Evolutionary conservation across 1,284 basidiomycete species (phyloP), one percentile per base, ranked within the genome.

Genomic region (Ganoderma sinense): DNA sequence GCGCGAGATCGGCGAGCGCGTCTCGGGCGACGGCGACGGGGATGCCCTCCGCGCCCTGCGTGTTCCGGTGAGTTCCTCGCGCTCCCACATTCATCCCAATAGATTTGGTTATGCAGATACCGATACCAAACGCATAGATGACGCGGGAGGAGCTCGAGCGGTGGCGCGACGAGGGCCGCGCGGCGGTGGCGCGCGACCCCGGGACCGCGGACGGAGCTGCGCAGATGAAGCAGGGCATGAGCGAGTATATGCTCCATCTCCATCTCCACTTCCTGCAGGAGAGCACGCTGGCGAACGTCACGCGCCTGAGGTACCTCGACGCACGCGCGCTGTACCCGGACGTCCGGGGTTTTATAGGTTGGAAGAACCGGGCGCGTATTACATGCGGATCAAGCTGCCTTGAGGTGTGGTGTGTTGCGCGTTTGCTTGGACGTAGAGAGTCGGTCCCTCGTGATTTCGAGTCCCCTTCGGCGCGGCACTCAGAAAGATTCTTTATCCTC

Each of bases 321-420:
- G 74, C 69, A 14, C 67, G 71, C 40, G 73, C 75, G 65, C 66
- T 78, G 53, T 78, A 78, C 48, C 73, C 76, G 2, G 76, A 77
- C 45, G 60, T 72, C 6, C 68, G 69, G 64, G 66, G 55, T 76
- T 69, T 31, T 76, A 76, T 33, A 39, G n/a, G 43, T 8, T 63
- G 23, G 29, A 26, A 6, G 45, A 63, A 11, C 62, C 62, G 29
- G 62, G 62, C 31, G 62, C 26, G 43, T 63, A 63, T 45, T 31
- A 31, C 29, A 33, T 33, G 53, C 16, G 53, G 31, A 56, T 56
- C 53, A 56, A 56, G 53, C 31, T 56, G 18, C 53, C 53, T 18
- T 56, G 18, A 56, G 16, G 7, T 11, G 4, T 0, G 2, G n/a
- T n/a, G 7, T 11, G 6, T 14, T 10, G 45, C 14, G 14, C n/a